Base-by-base conservation (phyloP, 345 rosid species). In the Gynandropsis gynandra region DNA sequence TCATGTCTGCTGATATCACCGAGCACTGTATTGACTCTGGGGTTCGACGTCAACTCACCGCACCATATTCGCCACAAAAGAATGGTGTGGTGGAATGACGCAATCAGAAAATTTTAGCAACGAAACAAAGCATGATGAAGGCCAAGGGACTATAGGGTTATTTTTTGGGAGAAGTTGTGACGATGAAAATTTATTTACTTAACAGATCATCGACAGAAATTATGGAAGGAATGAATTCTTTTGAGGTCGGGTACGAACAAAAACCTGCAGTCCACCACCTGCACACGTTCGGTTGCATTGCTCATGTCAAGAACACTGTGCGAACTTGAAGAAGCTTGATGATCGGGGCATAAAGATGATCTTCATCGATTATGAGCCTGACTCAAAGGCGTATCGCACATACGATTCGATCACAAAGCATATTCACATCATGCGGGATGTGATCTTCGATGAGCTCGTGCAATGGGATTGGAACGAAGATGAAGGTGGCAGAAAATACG, bases 21-120 rank as follows among this genome's bases (percentile, higher is more conserved):
- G 0, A 0, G 0, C 50, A 38, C 4, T 49, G 50, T 9, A 32
- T 39, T 14, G 50, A 49, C 1, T 31, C 40, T 9, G 42, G 42
- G 0, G 10, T 59, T 10, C 4, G n/a, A 1, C 39, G 50, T 6
- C 16, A 50, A 1, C 16, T 48, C 34, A 48, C 48, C 0, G 29
- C 47, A 6, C 37, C 29, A 0, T 20, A 59, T 1, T 47, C 48
- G 0, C 49, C 47, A 2, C 24, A 39, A 39, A 47, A 39, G 3
- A 59, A 48, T 4, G 40, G 36, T 11, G 29, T 59, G 0, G 56
- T 51, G 0, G 47, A 48, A 3, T 19, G 48, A 7, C 24, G 45
- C 14, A 59, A 49, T n/a, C 15, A 9, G 0, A 59, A 47, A 0
- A 10, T 48, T 10, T 42, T 59, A 29, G 63, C 47, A 10, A 59